Conservation (phyloP, 306 rosid genomes). For the Cucumis sativus region DNA sequence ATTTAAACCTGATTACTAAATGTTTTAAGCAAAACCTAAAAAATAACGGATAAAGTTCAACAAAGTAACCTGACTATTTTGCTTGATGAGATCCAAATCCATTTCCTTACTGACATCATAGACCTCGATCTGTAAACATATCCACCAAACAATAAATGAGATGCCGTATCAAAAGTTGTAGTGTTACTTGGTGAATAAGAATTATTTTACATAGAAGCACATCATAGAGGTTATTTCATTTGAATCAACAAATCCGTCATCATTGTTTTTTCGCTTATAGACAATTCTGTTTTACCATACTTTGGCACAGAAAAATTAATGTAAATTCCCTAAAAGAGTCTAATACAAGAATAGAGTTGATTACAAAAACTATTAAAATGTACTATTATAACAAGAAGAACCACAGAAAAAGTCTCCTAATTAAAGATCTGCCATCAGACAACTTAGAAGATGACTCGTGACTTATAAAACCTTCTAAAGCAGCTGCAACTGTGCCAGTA, state of each 20-base stretch:
- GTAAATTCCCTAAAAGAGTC: neutral
- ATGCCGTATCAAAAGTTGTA: neutral
- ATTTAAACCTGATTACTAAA: slow-evolving; percentile 11
- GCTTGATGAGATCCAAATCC: slow-evolving; percentile 98
- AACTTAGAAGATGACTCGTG: neutral
- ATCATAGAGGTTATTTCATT: neutral
- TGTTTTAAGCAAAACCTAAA: slow-evolving; percentile 2
- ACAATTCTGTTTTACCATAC: neutral
- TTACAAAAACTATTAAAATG: neutral
- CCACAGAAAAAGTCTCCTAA: neutral
- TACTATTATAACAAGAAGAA: neutral
- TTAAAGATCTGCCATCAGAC: neutral
- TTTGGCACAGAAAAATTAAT: neutral
- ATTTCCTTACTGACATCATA: slow-evolving; percentile 98
- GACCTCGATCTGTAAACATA: slow-evolving; percentile 63
- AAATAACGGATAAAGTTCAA: slow-evolving; percentile 1
- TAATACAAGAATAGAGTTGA: no score
- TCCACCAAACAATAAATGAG: neutral
- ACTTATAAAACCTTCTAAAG: no score
- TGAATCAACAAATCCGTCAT: neutral
- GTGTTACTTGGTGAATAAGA: neutral
- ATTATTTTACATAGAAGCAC: neutral
- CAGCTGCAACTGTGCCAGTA: neutral
- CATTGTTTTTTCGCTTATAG: neutral
- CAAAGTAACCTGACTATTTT: slow-evolving; percentile 81